Base-by-base conservation (phyloP, 257 asterid genomes). In the Buddleja alternifolia region DNA sequence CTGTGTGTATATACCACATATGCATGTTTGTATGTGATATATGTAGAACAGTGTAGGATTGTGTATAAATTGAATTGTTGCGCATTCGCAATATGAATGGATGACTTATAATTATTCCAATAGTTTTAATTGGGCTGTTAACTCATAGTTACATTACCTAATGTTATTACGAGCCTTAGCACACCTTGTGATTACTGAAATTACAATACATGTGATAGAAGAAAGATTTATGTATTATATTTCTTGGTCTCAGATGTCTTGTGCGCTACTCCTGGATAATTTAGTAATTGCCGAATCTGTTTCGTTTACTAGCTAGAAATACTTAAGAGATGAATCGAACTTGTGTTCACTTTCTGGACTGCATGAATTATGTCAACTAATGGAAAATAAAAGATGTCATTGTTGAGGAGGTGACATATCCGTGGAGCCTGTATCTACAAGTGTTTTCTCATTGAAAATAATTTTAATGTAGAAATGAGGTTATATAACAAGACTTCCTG, bases 1-100 rank as follows among this genome's bases (percentile, higher is more conserved):
- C 12, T 40, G 55, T n/a, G 0, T 48, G 40, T 66, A 29, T 20
- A 23, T 73, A 42, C 16, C 51, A n/a, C 50, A 11, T 20, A 57
- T 58, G 41, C 24, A 42, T 17, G 36, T 44, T n/a, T 20, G 9
- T 70, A 58, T 59, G 73, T 40, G 32, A 39, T 16, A 23, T 29
- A 7, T 68, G 48, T 25, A 32, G 10, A 29, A 55, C 23, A 24
- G 16, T 24, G 14, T 24, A n/a, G 19, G 40, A 29, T 20, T 46
- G n/a, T 57, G 20, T 39, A 21, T n/a, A 41, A 34, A 39, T 39
- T 53, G 25, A 14, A 12, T 47, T n/a, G 54, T 40, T 39, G 46
- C 42, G 8, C 21, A 40, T 21, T 66, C 62, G 12, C 34, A 65
- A 11, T 10, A 34, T 51, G 54, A 19, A n/a, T 37, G 14, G 8